A percentile compares a stretch with the other conserved stretches of the same genome.
Evolutionary conservation across 192 early-diverging fungal genomes (phyloP).

Genomic region (Podila epicladia): DNA sequence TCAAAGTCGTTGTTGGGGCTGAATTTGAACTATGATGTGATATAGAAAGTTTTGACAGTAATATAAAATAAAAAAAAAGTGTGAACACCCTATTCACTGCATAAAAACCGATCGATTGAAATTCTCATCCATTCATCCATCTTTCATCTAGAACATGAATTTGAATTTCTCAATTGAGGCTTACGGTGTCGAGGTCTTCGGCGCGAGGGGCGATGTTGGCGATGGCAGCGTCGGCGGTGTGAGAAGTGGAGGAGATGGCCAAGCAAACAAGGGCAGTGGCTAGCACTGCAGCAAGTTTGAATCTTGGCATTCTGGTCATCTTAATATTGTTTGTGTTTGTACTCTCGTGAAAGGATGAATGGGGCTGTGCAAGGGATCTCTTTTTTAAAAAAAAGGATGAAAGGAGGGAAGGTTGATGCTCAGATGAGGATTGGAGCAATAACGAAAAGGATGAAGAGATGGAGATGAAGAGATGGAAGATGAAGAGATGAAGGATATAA

Average conservation of each 20-base stretch:
- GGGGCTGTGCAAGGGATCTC: too few species aligned
- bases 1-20: constrained; percentile 18
- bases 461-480: too few species aligned
- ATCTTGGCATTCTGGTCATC: constrained; percentile 15
- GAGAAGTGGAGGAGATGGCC: constrained; percentile 1
- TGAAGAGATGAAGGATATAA: too few species aligned
- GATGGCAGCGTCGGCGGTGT: neutral
- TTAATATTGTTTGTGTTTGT: too few species aligned
- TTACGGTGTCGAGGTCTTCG: neutral
- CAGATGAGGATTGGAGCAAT: neutral
- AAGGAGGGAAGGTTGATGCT: neutral
- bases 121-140: neutral
- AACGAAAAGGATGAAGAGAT: too few species aligned
- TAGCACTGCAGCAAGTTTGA: constrained; percentile 4
- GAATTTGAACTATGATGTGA: constrained; percentile 10
- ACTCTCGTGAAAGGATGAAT: too few species aligned
- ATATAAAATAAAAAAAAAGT: too few species aligned
- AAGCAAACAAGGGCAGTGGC: neutral
- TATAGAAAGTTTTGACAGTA: too few species aligned
- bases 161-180: neutral
- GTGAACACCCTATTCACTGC: neutral
- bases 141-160: neutral
- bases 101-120: neutral
- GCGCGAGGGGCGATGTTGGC: neutral
- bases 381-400: too few species aligned